A percentile compares a stretch with the other conserved stretches of the same genome.
phyloP scores from a whole-genome alignment of 2,329 filamentous ascomycete species.

The Metarhizium anisopliae region DNA sequence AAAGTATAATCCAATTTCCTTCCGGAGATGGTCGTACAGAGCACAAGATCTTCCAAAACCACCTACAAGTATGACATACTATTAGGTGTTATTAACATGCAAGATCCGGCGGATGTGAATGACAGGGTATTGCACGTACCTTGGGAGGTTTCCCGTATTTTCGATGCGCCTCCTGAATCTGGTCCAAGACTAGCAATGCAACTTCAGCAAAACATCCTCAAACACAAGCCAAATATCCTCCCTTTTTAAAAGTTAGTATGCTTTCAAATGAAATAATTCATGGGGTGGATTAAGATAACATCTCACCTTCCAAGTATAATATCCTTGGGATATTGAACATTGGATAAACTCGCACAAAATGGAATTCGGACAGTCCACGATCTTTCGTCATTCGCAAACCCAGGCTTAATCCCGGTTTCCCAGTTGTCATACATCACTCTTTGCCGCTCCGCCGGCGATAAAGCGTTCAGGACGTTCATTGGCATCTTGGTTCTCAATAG shows the following conservation, averaged over 20 bases:
- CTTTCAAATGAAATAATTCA: no score
- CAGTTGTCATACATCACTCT: conserved; percentile 14
- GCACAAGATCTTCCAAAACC: conserved; percentile 26
- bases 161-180: not conserved
- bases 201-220: no score
- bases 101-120: not conserved
- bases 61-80: conserved; percentile 30
- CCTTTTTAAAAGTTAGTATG: no score
- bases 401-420: conserved; percentile 19
- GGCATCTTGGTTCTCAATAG: conserved; percentile 19
- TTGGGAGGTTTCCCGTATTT: conserved; percentile 11
- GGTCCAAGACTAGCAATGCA: no score
- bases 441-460: conserved; percentile 1
- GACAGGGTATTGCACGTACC: conserved; percentile 10
- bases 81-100: fast-evolving
- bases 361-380: conserved; percentile 13
- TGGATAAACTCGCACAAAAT: not conserved
- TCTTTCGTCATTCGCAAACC: conserved; percentile 10
- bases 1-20: fast-evolving
- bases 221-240: no score
- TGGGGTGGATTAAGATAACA: no score
- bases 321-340: not conserved
- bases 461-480: not conserved
- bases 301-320: not conserved
- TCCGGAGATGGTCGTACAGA: conserved; percentile 14